A percentile compares a stretch with the other conserved stretches of the same genome.
These are phyloP conservation scores for Dioszegia hungarica DNA, from an alignment of 768 basidiomycete genomes.

Conservation along the genomic window DNA sequence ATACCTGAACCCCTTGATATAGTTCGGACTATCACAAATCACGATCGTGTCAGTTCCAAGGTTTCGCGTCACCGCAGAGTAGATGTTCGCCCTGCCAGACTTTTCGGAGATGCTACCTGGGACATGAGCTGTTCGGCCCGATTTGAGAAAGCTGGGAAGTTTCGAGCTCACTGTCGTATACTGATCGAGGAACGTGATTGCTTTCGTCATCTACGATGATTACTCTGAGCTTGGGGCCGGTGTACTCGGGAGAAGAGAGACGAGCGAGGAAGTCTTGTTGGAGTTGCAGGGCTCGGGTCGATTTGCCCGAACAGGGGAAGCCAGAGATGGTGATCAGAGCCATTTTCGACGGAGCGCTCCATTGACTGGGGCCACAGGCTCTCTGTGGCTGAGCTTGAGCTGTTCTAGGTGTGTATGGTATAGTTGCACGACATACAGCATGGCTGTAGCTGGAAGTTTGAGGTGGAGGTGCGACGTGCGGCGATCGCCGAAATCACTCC, in stretches of 20 bases:
- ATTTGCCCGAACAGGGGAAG: conserved; percentile 83
- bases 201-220: conserved; percentile 67
- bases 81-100: conserved; percentile 74
- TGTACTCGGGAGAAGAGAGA: conserved; percentile 55
- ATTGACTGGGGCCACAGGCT: no score
- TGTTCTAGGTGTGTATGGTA: no score
- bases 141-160: no score
- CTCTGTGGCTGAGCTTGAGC: no score
- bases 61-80: conserved; percentile 72
- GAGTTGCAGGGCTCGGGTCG: conserved; percentile 65
- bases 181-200: conserved; percentile 61
- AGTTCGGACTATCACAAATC: conserved; percentile 86
- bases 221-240: conserved; percentile 55
- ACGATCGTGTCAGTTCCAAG: conserved; percentile 70
- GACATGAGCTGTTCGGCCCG: neutral
- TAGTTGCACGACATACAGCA: no score
- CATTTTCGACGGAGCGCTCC: conserved; percentile 55
- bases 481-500: no score
- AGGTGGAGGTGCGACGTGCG: no score
- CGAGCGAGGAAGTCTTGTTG: conserved; percentile 57
- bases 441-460: no score
- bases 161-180: conserved; percentile 73
- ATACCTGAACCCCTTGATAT: conserved; percentile 98
- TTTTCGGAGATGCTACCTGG: conserved; percentile 78
- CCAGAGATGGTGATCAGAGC: conserved; percentile 88